A percentile compares a stretch with the other conserved stretches of the same genome.
These are phyloP conservation scores for Linum tenue DNA, from an alignment of 345 rosid species.

Conservation along the genomic window DNA sequence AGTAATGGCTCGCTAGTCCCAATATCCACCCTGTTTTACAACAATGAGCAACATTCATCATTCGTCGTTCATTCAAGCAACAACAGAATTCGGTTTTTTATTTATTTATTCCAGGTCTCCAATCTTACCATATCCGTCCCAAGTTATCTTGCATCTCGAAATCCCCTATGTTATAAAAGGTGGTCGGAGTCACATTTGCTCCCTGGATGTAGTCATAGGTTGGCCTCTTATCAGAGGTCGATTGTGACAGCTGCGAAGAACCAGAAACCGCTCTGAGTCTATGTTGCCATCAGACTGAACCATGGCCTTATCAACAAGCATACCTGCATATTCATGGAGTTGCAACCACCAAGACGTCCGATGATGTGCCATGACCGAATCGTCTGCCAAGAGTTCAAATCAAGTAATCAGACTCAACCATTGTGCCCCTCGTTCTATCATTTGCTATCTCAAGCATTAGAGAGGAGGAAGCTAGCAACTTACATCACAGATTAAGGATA, in stretches of 20 bases:
- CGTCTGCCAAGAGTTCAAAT: slow-evolving; percentile 40
- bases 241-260: slow-evolving; percentile 59
- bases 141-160: slow-evolving; percentile 82
- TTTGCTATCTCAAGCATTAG: not conserved
- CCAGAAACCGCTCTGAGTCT: no score
- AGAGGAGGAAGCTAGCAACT: slow-evolving; percentile 19
- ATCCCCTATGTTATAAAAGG: slow-evolving; percentile 86
- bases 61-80: slow-evolving; percentile 2
- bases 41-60: slow-evolving; percentile 11
- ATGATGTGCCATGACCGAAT: slow-evolving; percentile 89
- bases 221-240: slow-evolving; percentile 59
- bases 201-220: slow-evolving; percentile 72
- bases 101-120: slow-evolving; percentile 1
- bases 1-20: slow-evolving; percentile 73
- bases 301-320: not conserved
- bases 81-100: not conserved
- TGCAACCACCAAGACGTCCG: slow-evolving; percentile 95
- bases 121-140: slow-evolving; percentile 65
- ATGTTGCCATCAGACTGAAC: no score
- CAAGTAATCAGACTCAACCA: slow-evolving; percentile 10
- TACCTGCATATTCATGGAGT: slow-evolving; percentile 98
- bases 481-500: slow-evolving; percentile 75
- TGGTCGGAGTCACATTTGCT: slow-evolving; percentile 70
- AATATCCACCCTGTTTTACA: slow-evolving; percentile 64
- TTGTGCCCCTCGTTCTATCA: not conserved